Base-by-base conservation (phyloP, 305 asterid genomes). In the Fraxinus platypoda region DNA sequence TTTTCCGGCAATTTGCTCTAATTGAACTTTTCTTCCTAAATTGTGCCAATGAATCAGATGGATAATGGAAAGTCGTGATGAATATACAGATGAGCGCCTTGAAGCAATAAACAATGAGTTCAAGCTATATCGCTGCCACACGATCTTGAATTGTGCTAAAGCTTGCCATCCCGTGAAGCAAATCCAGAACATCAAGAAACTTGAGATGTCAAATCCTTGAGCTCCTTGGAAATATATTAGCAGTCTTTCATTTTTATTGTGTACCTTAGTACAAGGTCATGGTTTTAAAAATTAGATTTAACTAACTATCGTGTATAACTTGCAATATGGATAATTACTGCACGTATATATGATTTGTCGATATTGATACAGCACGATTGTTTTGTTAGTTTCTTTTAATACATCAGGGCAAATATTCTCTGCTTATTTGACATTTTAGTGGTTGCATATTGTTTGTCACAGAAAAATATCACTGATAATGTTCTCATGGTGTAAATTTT, bases 121-220 rank as follows among this genome's bases (percentile, higher is more conserved):
- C n/a, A n/a, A n/a, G n/a, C n/a, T n/a, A n/a, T n/a, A n/a, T n/a
- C n/a, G n/a, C n/a, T 95, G 98, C 88, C 98, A 95, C 80, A 95
- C 96, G 46, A 95, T 94, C 79, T 85, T 95, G 91, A 95, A 95
- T 75, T 95, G 99, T 85, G 98, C 99, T 64, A 90, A 93, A 88
- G 98, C 97, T 78, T 95, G 99, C 84, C 99, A 95, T 86, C 99
- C 98, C 0, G 99, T 95, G 25, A 87, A 86, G 92, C 95, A 95
- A 84, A 95, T 95, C 84, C 95, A 90, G 86, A 95, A 95, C 84
- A 95, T 95, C 94, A 95, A 95, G 93, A 90, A 87, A 82, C 95
- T 95, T 3, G 97, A 95, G 90, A 90, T 86, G 59, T 73, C 87
- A 13, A 75, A 76, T 78, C 80, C 84, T 77, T 91, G 84, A 79